phyloP scores from a whole-genome alignment of 495 filamentous ascomycete genomes.

The Sordaria brevicollis region DNA sequence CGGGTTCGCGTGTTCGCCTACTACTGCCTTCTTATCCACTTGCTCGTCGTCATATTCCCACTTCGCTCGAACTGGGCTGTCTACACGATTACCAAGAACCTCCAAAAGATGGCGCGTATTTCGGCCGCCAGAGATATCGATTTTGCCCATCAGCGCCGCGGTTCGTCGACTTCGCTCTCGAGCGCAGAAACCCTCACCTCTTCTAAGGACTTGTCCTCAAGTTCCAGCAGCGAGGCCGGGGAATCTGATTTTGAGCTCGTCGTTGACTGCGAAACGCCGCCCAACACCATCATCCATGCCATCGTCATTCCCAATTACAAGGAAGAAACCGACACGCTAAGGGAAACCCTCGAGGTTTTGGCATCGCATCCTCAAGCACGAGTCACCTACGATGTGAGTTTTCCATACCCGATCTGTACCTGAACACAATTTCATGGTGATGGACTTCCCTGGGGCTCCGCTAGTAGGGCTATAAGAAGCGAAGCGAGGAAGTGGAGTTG shows the following conservation, averaged over 20 bases:
- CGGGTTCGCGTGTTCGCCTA: constrained; percentile 37
- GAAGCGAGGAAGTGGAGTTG: neutral
- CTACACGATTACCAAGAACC: constrained; percentile 33
- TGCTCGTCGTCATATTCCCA: constrained; percentile 43
- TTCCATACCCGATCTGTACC: neutral
- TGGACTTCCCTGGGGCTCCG: neutral
- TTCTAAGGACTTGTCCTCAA: constrained; percentile 32
- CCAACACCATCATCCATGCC: constrained; percentile 44
- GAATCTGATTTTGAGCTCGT: constrained; percentile 32
- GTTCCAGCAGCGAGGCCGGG: constrained; percentile 37
- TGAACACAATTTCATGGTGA: neutral
- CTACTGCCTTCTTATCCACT: constrained; percentile 44
- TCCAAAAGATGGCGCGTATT: constrained; percentile 28
- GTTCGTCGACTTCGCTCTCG: constrained; percentile 39
- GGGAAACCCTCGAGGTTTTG: constrained; percentile 54
- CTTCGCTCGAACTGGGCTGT: constrained; percentile 43
- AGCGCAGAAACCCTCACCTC: constrained; percentile 42
- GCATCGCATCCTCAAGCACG: constrained; percentile 53
- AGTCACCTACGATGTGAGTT: constrained; percentile 54
- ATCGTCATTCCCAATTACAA: constrained; percentile 63
- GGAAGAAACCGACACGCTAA: constrained; percentile 53
- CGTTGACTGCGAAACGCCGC: constrained; percentile 25
- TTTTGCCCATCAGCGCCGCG: constrained; percentile 33
- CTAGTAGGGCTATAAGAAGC: neutral
- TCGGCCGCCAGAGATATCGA: constrained; percentile 32